Conservation (phyloP, 805 yeast species). For the Ogataea glucozyma region DNA sequence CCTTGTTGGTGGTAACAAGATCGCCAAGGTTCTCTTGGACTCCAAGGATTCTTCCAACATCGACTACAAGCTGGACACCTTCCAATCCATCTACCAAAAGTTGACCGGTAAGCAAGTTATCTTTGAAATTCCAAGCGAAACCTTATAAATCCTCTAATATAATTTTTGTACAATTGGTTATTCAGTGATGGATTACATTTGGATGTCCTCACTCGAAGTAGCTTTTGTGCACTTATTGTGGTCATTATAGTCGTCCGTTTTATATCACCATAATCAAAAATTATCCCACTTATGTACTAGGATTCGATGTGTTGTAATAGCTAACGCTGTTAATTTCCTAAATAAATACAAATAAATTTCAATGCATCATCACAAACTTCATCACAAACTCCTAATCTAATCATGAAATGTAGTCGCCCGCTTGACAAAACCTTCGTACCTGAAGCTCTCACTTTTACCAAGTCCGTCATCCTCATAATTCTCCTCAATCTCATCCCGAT, state of each 20-base stretch:
- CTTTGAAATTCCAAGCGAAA: constrained; percentile 81
- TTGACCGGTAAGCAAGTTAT: constrained; percentile 99
- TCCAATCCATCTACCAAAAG: constrained; percentile 98
- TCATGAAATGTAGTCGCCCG: constrained; percentile 16
- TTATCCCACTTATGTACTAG: not conserved
- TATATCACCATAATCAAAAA: not conserved
- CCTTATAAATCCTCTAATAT: constrained; percentile 37
- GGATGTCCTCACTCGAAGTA: constrained; percentile 1
- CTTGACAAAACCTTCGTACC: constrained; percentile 21
- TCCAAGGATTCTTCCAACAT: constrained; percentile 95
- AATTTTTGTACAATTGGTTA: constrained; percentile 12
- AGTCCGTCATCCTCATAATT: constrained; percentile 7
- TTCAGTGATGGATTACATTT: constrained; percentile 1
- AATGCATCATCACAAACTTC: not conserved
- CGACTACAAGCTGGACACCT: constrained; percentile 98
- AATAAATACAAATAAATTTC: not conserved
- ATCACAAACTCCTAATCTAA: too few species aligned
- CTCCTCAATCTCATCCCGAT: not conserved
- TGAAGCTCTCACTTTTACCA: constrained; percentile 14
- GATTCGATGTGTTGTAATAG: not conserved
- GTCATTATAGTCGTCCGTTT: not conserved
- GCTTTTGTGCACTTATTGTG: constrained; percentile 7
- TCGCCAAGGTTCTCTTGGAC: constrained; percentile 96
- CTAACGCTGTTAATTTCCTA: not conserved
- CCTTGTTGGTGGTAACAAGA: constrained; percentile 98